Evolutionary conservation across 179 eudicot species (phyloP).

Genomic region (Actinidia arguta): DNA sequence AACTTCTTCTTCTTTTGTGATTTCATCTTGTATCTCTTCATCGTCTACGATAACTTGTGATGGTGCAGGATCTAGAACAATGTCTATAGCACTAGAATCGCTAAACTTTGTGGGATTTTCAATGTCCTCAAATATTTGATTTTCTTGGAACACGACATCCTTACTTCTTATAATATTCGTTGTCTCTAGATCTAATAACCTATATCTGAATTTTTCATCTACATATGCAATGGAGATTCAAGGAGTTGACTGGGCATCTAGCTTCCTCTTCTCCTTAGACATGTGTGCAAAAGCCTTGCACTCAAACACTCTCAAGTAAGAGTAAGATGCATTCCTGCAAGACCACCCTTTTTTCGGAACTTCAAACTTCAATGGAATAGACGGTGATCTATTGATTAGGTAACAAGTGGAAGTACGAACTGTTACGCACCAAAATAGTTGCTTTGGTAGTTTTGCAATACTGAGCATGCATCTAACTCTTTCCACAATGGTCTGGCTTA

Average conservation of each 20-base stretch:
- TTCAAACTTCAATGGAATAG: too few species aligned
- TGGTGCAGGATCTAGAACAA: background rate
- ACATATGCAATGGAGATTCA: conserved; percentile 14
- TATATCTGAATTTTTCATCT: background rate
- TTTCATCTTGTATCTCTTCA: background rate
- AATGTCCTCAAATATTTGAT: background rate
- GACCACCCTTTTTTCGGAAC: too few species aligned
- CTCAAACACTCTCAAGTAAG: too few species aligned
- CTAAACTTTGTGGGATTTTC: background rate
- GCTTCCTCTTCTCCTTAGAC: background rate
- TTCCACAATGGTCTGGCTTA: background rate
- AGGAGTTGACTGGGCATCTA: conserved; percentile 11
- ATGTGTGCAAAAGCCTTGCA: too few species aligned
- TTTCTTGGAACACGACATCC: background rate
- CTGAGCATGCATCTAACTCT: too few species aligned
- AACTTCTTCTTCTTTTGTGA: background rate
- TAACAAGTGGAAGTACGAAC: too few species aligned
- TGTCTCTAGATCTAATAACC: background rate
- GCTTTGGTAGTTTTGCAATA: too few species aligned
- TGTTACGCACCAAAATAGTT: too few species aligned
- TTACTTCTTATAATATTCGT: background rate
- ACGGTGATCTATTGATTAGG: too few species aligned
- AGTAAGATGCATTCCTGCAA: too few species aligned
- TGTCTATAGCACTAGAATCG: background rate
- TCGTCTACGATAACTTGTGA: background rate